A percentile compares a stretch with the other conserved stretches of the same genome.
These are phyloP conservation scores for Echinochloa phyllopogon DNA, from an alignment of 176 grass and related monocot genomes.

Conservation along the genomic window DNA sequence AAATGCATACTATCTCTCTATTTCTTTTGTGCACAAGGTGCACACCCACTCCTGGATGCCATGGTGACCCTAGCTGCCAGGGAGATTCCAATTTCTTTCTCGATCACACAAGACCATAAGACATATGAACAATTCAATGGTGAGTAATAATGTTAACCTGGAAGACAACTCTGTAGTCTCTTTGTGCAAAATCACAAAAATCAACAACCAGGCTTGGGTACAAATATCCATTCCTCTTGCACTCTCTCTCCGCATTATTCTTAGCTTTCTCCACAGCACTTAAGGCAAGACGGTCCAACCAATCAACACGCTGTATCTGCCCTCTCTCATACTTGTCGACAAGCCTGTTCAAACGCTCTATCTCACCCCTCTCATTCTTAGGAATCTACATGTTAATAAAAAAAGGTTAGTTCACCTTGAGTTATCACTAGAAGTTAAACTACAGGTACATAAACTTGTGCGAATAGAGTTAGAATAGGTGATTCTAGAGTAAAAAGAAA, in stretches of 20 bases:
- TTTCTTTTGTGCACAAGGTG: background rate
- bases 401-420: background rate
- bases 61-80: background rate
- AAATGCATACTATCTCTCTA: background rate
- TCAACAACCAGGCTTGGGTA: constrained; percentile 77
- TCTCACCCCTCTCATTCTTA: constrained; percentile 80
- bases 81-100: background rate
- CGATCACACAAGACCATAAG: background rate
- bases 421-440: background rate
- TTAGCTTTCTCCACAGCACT: constrained; percentile 63
- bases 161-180: constrained; percentile 62
- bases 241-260: constrained; percentile 61
- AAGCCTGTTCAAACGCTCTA: constrained; percentile 85
- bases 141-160: constrained; percentile 58
- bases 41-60: background rate
- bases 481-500: background rate
- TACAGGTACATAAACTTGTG: constrained; percentile 5
- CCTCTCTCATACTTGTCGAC: constrained; percentile 96
- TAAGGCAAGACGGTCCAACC: constrained; percentile 81
- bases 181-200: constrained; percentile 80
- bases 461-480: background rate
- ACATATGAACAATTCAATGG: background rate
- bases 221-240: constrained; percentile 51
- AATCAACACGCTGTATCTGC: constrained; percentile 87
- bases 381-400: constrained; percentile 53